Percentiles rank a stretch among this genome's conserved stretches.
Evolutionary conservation across 129 eudicot species (phyloP).

Genomic region (Centella asiatica): DNA sequence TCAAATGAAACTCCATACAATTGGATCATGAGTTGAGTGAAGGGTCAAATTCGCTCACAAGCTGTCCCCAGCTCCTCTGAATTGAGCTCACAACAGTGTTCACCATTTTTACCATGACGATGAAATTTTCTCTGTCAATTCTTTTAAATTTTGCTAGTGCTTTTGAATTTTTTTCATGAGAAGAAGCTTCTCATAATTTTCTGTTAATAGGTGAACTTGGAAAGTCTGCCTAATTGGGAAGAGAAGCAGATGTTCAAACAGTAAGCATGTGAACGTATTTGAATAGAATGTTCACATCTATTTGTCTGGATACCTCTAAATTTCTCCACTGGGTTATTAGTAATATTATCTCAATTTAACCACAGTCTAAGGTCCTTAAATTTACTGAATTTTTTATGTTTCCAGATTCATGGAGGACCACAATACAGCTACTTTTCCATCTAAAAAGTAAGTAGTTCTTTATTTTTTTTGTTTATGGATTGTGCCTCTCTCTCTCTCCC

Average conservation of each 20-base stretch:
- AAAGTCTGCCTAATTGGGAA: conserved; percentile 91
- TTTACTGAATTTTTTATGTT: conserved; percentile 9
- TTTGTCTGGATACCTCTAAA: too few relatives aligned
- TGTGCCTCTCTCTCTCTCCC: neutral
- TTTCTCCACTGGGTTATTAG: too few relatives aligned
- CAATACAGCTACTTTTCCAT: conserved; percentile 92
- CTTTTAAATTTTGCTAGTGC: neutral
- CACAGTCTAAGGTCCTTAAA: neutral
- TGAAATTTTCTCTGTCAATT: neutral
- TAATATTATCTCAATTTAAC: neutral
- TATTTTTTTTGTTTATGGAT: neutral
- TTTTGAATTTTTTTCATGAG: neutral
- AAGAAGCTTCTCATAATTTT: neutral
- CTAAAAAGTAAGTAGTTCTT: conserved; percentile 68
- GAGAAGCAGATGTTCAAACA: conserved; percentile 96
- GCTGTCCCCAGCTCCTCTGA: too few relatives aligned
- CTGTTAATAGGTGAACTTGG: conserved; percentile 74
- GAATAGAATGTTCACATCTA: neutral
- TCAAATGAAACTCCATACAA: too few relatives aligned
- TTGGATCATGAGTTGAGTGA: too few relatives aligned
- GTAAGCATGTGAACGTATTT: conserved; percentile 35
- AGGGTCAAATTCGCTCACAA: too few relatives aligned
- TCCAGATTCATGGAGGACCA: conserved; percentile 98
- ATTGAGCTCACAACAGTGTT: too few relatives aligned
- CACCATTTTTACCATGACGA: neutral